Base-by-base conservation (phyloP, 2,329 filamentous ascomycete genomes). In the Colletotrichum magnum region DNA sequence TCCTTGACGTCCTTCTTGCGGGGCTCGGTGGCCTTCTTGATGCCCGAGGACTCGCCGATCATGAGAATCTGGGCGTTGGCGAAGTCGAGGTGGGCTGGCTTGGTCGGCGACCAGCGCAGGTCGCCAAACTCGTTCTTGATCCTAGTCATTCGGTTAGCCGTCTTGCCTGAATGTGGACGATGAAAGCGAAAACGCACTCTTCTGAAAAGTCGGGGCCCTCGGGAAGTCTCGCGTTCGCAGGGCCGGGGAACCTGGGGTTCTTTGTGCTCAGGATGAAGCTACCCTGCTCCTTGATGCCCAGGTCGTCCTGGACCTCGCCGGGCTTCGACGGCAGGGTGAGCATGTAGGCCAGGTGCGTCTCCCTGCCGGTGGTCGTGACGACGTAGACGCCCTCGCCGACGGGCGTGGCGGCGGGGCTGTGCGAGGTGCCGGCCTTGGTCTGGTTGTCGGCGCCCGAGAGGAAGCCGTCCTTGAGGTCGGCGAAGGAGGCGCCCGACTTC, bases 301-400 rank as follows among this genome's bases (percentile, higher is more conserved):
- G 85, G 65, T 94, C 90, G 47, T 88, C 84, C 79, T 97, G 94
- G 0, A 96, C 86, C 58, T 94, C 88, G 1, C 90, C 91, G 2
- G 93, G 77, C 68, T 92, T 82, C 3, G 87, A 82, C 0, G 94
- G 94, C 32, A 95, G 86, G 0, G 93, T 97, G 56, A 94, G 82
- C 68, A 94, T 87, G 75, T 97, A 97, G 0, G 88, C 92, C 9
- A 98, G 84, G 74, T 97, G 94, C 2, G 90, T 93, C 56, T 92
- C 88, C 0, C 90, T 84, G 1, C 89, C 90, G 0, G 91, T 93
- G 2, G 87, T 89, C 0, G 92, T 94, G 60, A 97, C 90, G 0
- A 92, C 92, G 74, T 97, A 97, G 0, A 97, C 89, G 0, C 94
- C 95, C 78, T 97, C 94, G 0, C 90, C 94, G n/a, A 94, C 85